A percentile compares a stretch with the other conserved stretches of the same genome.
These are phyloP conservation scores for Fusarium succisae DNA, from an alignment of 2,329 filamentous ascomycete species.

Conservation along the genomic window DNA sequence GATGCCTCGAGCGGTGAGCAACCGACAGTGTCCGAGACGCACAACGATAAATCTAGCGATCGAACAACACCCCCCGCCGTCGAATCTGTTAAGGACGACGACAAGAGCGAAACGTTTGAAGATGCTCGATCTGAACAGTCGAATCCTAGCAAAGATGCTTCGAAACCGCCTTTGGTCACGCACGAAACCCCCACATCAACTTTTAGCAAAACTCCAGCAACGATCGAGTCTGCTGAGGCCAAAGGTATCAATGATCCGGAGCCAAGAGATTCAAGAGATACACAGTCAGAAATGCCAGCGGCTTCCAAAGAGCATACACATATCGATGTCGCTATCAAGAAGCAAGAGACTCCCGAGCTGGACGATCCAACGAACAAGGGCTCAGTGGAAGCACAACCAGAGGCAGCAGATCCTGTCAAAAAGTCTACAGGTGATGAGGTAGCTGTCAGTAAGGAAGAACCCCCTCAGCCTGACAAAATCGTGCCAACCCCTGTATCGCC, in stretches of 20 bases:
- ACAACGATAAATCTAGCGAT: constrained; percentile 6
- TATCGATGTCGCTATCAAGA: constrained; percentile 4
- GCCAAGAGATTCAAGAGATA: background rate
- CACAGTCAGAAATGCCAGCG: background rate
- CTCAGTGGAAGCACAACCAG: background rate
- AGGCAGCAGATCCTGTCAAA: background rate
- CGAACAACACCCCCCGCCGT: background rate
- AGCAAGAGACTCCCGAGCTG: constrained; percentile 1
- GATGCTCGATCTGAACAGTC: constrained; percentile 50
- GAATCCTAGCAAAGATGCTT: constrained; percentile 25
- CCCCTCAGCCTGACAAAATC: constrained; percentile 15
- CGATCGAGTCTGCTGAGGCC: constrained; percentile 6
- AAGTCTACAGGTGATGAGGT: constrained; percentile 14
- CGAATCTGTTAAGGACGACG: constrained; percentile 40
- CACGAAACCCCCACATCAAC: background rate
- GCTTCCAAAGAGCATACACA: constrained; percentile 5
- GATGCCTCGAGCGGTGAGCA: constrained; percentile 13
- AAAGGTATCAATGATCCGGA: constrained; percentile 8
- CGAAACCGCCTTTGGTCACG: background rate
- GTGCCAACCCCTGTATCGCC: constrained; percentile 20
- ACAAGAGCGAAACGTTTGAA: constrained; percentile 51
- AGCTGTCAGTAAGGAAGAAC: constrained; percentile 9
- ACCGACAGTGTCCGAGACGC: background rate
- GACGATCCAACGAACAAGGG: constrained; percentile 17
- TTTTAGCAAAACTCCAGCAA: constrained; percentile 11